Evolutionary conservation across 495 filamentous ascomycete species (phyloP).

Genomic region (Penicillium subrubescens): DNA sequence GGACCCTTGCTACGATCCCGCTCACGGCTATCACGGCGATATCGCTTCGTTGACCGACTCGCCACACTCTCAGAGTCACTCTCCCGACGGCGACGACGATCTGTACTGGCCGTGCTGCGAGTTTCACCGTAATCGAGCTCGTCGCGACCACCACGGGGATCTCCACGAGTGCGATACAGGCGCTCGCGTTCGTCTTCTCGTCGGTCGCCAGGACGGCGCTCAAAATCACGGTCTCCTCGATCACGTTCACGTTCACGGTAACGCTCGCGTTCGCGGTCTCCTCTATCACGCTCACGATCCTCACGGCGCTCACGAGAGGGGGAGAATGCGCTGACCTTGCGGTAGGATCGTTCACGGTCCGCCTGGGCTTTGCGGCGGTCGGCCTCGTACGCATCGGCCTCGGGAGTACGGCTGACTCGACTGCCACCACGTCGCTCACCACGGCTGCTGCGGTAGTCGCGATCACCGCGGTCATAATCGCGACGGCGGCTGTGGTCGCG

Average conservation of each 20-base stretch:
- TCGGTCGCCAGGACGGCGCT: slow-evolving; percentile 34
- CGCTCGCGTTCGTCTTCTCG: slow-evolving; percentile 85
- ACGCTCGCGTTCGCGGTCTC: slow-evolving; percentile 59
- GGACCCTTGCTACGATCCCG: slow-evolving; percentile 58
- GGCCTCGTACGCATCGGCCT: slow-evolving; percentile 84
- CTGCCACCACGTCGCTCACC: slow-evolving; percentile 60
- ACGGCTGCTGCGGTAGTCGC: slow-evolving; percentile 53
- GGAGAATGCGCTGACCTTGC: slow-evolving; percentile 69
- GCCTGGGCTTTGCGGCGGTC: slow-evolving; percentile 84
- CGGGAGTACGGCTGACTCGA: slow-evolving; percentile 73
- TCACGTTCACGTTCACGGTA: slow-evolving; percentile 56
- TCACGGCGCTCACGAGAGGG: slow-evolving; percentile 53
- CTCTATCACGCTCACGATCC: slow-evolving; percentile 59
- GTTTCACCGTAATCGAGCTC: slow-evolving; percentile 86
- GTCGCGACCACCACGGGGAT: slow-evolving; percentile 71
- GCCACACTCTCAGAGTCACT: slow-evolving; percentile 74
- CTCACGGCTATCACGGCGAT: slow-evolving; percentile 48
- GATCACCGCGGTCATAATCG: slow-evolving; percentile 51
- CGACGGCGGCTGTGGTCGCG: slow-evolving; percentile 58
- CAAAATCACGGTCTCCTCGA: slow-evolving; percentile 61
- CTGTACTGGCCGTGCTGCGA: slow-evolving; percentile 59
- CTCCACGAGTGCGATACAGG: slow-evolving; percentile 78
- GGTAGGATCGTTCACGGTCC: slow-evolving; percentile 84
- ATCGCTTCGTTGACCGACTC: slow-evolving; percentile 57
- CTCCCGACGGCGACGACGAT: slow-evolving; percentile 62